phyloP scores from a whole-genome alignment of 768 basidiomycete species.

The Russula abietina region DNA sequence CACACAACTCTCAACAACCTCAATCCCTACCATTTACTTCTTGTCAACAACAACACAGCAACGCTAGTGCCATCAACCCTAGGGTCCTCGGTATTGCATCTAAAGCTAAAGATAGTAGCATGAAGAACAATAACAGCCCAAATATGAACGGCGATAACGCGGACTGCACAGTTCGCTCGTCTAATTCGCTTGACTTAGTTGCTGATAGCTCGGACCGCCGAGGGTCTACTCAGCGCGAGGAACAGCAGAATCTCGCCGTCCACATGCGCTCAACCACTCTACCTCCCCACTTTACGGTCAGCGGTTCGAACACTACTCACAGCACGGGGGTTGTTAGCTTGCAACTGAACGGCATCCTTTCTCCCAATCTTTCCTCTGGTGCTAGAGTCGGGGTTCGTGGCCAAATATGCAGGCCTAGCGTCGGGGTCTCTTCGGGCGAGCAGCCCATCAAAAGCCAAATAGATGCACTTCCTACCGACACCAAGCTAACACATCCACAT shows the following conservation, averaged over 20 bases:
- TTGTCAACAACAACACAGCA: slow-evolving; percentile 11
- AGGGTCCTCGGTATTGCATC: slow-evolving; percentile 15
- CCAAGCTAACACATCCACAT: slow-evolving; percentile 15
- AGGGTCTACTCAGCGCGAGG: slow-evolving; percentile 11
- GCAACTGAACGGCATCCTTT: slow-evolving; percentile 23
- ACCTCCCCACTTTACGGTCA: slow-evolving; percentile 24
- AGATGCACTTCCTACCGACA: slow-evolving; percentile 10
- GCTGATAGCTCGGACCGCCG: slow-evolving; percentile 13
- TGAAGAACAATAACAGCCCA: slow-evolving; percentile 9
- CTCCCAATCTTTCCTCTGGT: slow-evolving; percentile 21
- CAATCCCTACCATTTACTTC: slow-evolving; percentile 5
- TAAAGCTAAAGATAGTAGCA: slow-evolving; percentile 14
- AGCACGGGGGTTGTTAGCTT: slow-evolving; percentile 6
- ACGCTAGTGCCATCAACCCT: slow-evolving; percentile 7
- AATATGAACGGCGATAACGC: slow-evolving; percentile 7
- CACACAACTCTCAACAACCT: slow-evolving; percentile 9
- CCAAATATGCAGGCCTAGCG: slow-evolving; percentile 12
- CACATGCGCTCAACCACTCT: slow-evolving; percentile 26
- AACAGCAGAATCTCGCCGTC: slow-evolving; percentile 20
- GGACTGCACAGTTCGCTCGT: slow-evolving; percentile 9
- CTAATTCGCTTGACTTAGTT: slow-evolving; percentile 15
- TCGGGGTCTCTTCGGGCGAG: slow-evolving; percentile 5
- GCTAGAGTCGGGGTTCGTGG: slow-evolving; percentile 5
- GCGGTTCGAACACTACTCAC: slow-evolving; percentile 6
- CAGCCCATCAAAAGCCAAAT: slow-evolving; percentile 10